Conservation (phyloP, 2,329 filamentous ascomycete genomes). For the Cordyceps farinosa region DNA sequence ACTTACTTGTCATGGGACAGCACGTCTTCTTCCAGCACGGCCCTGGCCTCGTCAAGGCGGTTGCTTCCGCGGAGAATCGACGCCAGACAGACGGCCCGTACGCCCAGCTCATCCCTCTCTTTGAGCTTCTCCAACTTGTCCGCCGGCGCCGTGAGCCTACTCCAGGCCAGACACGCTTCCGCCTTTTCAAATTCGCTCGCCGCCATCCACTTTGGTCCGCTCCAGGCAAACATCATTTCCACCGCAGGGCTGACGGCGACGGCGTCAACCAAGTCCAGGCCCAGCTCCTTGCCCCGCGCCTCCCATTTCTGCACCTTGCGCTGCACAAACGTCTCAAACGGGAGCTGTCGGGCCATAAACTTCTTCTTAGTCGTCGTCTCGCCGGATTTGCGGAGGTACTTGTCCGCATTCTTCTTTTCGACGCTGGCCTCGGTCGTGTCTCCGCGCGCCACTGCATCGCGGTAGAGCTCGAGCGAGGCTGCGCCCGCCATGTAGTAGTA, state of each 20-base stretch:
- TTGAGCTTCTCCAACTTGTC: conserved; percentile 42
- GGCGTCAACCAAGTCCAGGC: conserved; percentile 70
- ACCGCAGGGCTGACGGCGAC: conserved; percentile 75
- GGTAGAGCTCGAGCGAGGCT: conserved; percentile 78
- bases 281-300: conserved; percentile 63
- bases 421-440: conserved; percentile 45
- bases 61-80: conserved; percentile 63
- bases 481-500: conserved; percentile 86
- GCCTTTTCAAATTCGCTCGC: conserved; percentile 60
- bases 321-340: conserved; percentile 80
- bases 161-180: conserved; percentile 60
- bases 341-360: conserved; percentile 84
- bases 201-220: conserved; percentile 79
- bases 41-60: conserved; percentile 60
- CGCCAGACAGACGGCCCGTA: conserved; percentile 63
- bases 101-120: conserved; percentile 57
- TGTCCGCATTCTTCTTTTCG: conserved; percentile 63
- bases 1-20: conserved; percentile 60
- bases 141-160: conserved; percentile 49
- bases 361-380: conserved; percentile 77
- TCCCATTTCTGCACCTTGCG: conserved; percentile 90
- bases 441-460: conserved; percentile 46
- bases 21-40: conserved; percentile 60
- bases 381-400: conserved; percentile 68
- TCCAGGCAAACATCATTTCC: conserved; percentile 95